phyloP scores from a whole-genome alignment of 2,329 filamentous ascomycete species.

The Hawksworthiomyces lignivorus region DNA sequence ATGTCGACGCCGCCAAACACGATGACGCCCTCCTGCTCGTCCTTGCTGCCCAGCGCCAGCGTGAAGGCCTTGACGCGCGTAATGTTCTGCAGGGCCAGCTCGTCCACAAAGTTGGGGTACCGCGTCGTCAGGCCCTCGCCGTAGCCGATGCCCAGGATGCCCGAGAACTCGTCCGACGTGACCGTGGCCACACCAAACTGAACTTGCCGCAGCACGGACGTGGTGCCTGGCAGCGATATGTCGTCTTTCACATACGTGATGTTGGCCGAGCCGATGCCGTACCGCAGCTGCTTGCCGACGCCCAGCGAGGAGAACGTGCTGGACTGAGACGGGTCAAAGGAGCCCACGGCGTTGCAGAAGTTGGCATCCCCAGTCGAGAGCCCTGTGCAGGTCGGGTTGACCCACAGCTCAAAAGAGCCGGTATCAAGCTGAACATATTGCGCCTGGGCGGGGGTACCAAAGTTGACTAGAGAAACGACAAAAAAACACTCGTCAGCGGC shows the following conservation, averaged over 20 bases:
- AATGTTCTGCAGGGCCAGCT: conserved; percentile 40
- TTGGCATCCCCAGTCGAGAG: conserved; percentile 32
- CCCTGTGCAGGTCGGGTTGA: conserved; percentile 51
- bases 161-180: conserved; percentile 39
- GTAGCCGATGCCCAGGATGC: conserved; percentile 71
- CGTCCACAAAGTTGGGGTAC: conserved; percentile 46
- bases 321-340: conserved; percentile 35
- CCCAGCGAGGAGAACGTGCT: conserved; percentile 27
- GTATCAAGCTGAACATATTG: conserved; percentile 51
- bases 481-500: no score
- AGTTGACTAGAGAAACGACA: conserved; percentile 29
- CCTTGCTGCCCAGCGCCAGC: conserved; percentile 55
- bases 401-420: conserved; percentile 53
- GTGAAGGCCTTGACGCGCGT: conserved; percentile 58
- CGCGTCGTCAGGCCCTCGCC: conserved; percentile 36
- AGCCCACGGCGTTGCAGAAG: conserved; percentile 39
- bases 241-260: conserved; percentile 42
- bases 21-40: conserved; percentile 53
- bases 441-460: conserved; percentile 46
- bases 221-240: conserved; percentile 33
- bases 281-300: conserved; percentile 34
- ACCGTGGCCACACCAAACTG: conserved; percentile 59
- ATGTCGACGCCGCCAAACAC: conserved; percentile 63
- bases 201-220: conserved; percentile 38
- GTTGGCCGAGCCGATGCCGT: conserved; percentile 44